These are phyloP conservation scores for Cryphonectria naterciae DNA, from an alignment of 2,329 filamentous ascomycete species.

Conservation along the genomic window DNA sequence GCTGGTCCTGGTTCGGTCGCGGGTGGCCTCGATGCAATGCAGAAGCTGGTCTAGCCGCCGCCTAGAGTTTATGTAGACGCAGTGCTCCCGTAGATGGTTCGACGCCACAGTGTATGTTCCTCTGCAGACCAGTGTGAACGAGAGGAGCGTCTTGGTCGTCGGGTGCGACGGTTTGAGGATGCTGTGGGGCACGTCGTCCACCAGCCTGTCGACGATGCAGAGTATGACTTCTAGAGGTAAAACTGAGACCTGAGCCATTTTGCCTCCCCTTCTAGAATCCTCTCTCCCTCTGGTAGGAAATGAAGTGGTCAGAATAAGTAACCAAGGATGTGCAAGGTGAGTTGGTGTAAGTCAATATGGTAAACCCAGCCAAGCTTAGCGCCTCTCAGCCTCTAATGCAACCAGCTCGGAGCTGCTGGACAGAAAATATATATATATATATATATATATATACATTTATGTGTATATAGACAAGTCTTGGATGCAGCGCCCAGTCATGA, in stretches of 20 bases:
- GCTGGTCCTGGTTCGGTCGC: slow-evolving; percentile 31
- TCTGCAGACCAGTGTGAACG: slow-evolving; percentile 48
- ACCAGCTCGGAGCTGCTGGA: not conserved
- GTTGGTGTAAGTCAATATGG: not conserved
- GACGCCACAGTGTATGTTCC: slow-evolving; percentile 46
- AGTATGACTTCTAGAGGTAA: slow-evolving; percentile 25
- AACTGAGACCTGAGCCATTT: slow-evolving; percentile 13
- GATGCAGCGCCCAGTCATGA: no score
- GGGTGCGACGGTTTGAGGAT: slow-evolving; percentile 44
- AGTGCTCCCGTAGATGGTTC: slow-evolving; percentile 49
- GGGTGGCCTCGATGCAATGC: slow-evolving; percentile 40
- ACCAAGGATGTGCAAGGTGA: not conserved
- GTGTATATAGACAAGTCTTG: no score
- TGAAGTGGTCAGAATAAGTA: not conserved
- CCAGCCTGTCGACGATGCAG: slow-evolving; percentile 18
- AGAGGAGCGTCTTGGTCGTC: slow-evolving; percentile 48
- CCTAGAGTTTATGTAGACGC: slow-evolving; percentile 48
- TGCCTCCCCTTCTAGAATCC: not conserved
- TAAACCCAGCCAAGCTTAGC: not conserved
- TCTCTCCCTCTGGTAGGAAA: no score
- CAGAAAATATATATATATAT: no score
- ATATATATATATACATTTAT: no score
- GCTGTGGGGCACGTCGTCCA: slow-evolving; percentile 4
- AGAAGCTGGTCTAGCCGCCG: slow-evolving; percentile 41
- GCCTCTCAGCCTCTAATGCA: not conserved